phyloP scores from a whole-genome alignment of 139 green algal species.

The Picochlorum costavermella region DNA sequence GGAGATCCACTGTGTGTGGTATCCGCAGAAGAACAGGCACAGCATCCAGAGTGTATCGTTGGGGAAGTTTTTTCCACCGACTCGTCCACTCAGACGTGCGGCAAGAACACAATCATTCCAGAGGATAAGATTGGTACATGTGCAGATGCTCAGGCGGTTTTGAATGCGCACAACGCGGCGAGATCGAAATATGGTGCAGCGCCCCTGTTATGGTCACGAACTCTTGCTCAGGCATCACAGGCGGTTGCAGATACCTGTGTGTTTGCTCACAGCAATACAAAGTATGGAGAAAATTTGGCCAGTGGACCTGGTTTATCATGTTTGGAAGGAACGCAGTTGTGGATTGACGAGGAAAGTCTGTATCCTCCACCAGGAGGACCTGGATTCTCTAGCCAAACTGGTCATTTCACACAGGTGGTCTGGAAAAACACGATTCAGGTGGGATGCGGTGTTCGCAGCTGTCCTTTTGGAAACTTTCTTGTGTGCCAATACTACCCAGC shows the following conservation, averaged over 20 bases:
- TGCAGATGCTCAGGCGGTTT: constrained; percentile 6
- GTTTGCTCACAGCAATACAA: constrained; percentile 8
- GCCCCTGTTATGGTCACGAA: constrained; percentile 17
- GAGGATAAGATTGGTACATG: constrained; percentile 16
- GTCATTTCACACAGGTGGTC: constrained; percentile 8
- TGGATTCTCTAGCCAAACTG: constrained; percentile 7
- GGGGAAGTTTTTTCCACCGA: too few species aligned
- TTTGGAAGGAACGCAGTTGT: background rate
- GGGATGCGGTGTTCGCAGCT: constrained; percentile 1
- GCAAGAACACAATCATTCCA: constrained; percentile 5
- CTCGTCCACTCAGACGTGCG: background rate
- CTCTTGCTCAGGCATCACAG: constrained; percentile 13
- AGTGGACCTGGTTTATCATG: constrained; percentile 8
- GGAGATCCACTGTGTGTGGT: too few species aligned
- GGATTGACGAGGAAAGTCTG: constrained; percentile 3
- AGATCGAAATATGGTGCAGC: constrained; percentile 4
- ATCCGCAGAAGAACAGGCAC: too few species aligned
- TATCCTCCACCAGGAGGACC: background rate
- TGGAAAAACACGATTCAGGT: constrained; percentile 15
- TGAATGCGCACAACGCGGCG: constrained; percentile 18
- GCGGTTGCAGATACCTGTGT: constrained; percentile 2
- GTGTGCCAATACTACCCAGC: constrained; percentile 9
- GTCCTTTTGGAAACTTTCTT: constrained; percentile 3
- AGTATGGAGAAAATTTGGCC: constrained; percentile 13
- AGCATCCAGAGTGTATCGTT: too few species aligned